These are phyloP conservation scores for Erythrophleum fordii DNA, from an alignment of 306 rosid species.

Conservation along the genomic window DNA sequence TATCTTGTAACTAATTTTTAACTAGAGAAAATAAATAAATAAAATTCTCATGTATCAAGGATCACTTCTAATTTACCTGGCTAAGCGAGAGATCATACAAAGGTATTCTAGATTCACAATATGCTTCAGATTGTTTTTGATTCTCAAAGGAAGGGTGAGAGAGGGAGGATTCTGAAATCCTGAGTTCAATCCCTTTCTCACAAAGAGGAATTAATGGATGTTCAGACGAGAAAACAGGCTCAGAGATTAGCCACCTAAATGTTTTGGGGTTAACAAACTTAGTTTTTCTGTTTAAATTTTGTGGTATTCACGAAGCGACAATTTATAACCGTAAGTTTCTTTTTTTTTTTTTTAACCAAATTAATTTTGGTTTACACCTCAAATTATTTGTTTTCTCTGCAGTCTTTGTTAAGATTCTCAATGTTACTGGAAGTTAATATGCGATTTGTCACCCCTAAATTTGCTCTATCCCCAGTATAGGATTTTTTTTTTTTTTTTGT, in stretches of 20 bases:
- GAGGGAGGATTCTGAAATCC: not conserved
- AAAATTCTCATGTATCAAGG: no score
- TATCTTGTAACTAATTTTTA: no score
- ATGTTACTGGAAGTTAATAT: no score
- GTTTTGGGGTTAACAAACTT: not conserved
- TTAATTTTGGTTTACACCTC: no score
- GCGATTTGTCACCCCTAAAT: no score
- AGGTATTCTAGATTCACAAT: not conserved
- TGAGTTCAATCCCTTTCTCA: not conserved
- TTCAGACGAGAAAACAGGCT: not conserved
- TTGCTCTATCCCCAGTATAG: no score
- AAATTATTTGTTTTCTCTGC: no score
- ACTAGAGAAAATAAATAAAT: no score
- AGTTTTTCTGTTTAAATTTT: not conserved
- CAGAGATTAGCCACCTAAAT: not conserved
- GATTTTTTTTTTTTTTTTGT: no score
- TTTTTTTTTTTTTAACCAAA: no score
- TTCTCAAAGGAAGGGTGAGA: not conserved
- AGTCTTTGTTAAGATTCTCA: no score
- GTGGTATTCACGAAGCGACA: conserved; percentile 19
- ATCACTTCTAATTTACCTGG: not conserved
- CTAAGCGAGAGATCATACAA: not conserved
- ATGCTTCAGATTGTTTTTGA: not conserved
- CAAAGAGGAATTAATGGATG: not conserved
- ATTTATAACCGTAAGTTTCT: conserved; percentile 41